Conservation (phyloP, 2,329 filamentous ascomycete species). For the Berkeleyomyces basicola region DNA sequence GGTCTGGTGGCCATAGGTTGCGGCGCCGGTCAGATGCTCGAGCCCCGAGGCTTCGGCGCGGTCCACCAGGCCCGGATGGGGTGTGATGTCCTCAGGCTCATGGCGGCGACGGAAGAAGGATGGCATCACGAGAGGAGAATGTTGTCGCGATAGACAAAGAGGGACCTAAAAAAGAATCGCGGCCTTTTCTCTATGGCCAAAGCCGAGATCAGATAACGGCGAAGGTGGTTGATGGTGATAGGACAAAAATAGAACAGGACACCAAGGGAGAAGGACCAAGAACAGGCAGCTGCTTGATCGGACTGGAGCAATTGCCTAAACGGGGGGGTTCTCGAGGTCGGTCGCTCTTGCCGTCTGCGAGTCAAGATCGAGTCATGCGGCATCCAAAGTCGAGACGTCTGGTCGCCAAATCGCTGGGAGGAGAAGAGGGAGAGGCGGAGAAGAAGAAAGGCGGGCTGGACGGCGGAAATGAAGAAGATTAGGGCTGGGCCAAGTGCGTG, state of each 20-base stretch:
- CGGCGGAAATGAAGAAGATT: background rate
- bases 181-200: too few species aligned
- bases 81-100: conserved; percentile 29
- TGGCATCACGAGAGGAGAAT: conserved; percentile 10
- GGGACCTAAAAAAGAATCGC: background rate
- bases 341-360: background rate
- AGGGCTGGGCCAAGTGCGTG: background rate
- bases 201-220: background rate
- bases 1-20: conserved; percentile 33
- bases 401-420: background rate
- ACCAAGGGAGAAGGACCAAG: background rate
- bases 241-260: background rate
- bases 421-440: background rate
- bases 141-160: background rate
- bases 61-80: conserved; percentile 25
- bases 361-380: background rate
- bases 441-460: background rate
- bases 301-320: background rate
- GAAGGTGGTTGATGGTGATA: background rate
- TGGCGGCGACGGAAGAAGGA: conserved; percentile 29
- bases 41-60: conserved; percentile 25
- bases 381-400: background rate
- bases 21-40: conserved; percentile 30
- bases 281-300: background rate
- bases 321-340: background rate